Evolutionary conservation across 106 monocot species (phyloP), one percentile per base, ranked within the genome.

Genomic region (Platanthera zijinensis): DNA sequence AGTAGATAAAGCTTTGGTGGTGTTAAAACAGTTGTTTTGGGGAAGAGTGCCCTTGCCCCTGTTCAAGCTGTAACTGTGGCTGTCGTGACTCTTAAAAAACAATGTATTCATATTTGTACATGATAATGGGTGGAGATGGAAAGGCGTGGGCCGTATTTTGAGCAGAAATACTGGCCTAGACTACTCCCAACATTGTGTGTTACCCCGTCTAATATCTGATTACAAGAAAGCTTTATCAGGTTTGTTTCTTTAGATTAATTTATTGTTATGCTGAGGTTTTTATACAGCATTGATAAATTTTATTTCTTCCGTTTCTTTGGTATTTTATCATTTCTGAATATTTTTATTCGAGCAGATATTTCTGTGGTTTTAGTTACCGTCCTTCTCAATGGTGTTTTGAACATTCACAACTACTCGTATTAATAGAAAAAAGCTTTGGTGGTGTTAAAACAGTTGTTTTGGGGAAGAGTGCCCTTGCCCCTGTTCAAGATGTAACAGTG

Each of bases 11-110:
- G 25, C 17, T 63, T 22, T 22, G 80, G 74, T 74, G 71, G 86
- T 81, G 50, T 69, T 69, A 7, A 77, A 21, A 63, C 21, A 63
- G 15, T 21, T 2, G 52, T 9, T 18, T 25, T 63, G 19, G 62
- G 62, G 62, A 63, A 17, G 80, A 63, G 75, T 12, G 62, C 83
- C 83, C 83, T 77, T 39, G 77, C 75, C 79, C 70, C 82, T 86
- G 86, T 74, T 89, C 52, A 39, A 39, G 39, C 39, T 39, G 39
- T 39, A 39, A 39, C 39, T 84, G 81, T 84, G 84, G 85, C 85
- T 49, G n/a, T 81, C 84, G 79, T 82, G 84, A 89, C 89, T 86
- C 84, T 89, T 86, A 85, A 18, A 89, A 8, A 89, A 6, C 39
- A 82, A 89, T 47, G 10, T 17, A 0, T 57, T 59, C 79, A 76